Conservation (phyloP, 495 filamentous ascomycete species). For the Staphylotrichum longicolle region DNA sequence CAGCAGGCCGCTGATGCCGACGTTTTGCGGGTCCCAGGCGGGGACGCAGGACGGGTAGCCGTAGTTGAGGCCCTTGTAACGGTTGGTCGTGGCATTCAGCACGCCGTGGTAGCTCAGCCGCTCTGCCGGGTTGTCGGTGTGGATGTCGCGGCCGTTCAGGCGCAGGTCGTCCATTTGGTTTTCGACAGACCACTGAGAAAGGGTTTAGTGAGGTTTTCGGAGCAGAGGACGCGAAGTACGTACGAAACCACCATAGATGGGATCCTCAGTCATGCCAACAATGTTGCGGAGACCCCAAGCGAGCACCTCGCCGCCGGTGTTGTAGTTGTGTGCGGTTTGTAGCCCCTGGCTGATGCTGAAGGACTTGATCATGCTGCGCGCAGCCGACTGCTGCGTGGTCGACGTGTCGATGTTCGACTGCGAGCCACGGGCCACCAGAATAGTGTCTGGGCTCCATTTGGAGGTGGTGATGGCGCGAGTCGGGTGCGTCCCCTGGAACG, state of each 20-base stretch:
- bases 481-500: slow-evolving; percentile 46
- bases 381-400: slow-evolving; percentile 44
- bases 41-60: slow-evolving; percentile 64
- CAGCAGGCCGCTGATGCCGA: slow-evolving; percentile 39
- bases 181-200: slow-evolving; percentile 57
- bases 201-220: not conserved
- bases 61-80: slow-evolving; percentile 47
- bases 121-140: slow-evolving; percentile 66
- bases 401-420: slow-evolving; percentile 55
- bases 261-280: slow-evolving; percentile 62
- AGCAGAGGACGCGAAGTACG: too few species aligned
- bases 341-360: slow-evolving; percentile 51
- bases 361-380: slow-evolving; percentile 57
- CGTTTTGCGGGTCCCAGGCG: slow-evolving; percentile 50
- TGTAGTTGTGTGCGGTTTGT: slow-evolving; percentile 42
- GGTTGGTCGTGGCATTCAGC: slow-evolving; percentile 48
- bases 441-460: slow-evolving; percentile 42
- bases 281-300: slow-evolving; percentile 68
- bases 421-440: slow-evolving; percentile 60
- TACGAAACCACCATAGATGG: slow-evolving; percentile 52
- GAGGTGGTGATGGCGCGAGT: slow-evolving; percentile 57
- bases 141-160: slow-evolving; percentile 55
- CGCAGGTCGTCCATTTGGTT: slow-evolving; percentile 61
- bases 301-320: slow-evolving; percentile 50
- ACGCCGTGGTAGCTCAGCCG: slow-evolving; percentile 66